Evolutionary conservation across 306 rosid species (phyloP).

Genomic region (Senna tora): DNA sequence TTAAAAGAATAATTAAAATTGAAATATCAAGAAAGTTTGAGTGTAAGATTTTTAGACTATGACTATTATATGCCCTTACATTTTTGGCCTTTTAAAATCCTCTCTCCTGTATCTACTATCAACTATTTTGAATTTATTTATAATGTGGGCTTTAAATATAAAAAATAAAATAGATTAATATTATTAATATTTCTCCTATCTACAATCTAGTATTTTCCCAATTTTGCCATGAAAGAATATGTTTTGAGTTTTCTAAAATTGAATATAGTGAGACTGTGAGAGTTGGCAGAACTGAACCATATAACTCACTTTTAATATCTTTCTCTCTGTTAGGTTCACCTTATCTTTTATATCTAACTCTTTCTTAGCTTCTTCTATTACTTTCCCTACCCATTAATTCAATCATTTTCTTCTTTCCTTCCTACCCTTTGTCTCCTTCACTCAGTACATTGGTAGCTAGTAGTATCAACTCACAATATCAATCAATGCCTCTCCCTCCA

Average conservation of each 20-base stretch:
- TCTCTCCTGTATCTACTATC: too few species aligned
- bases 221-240: conserved; percentile 3
- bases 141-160: too few species aligned
- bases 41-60: too few species aligned
- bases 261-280: conserved; percentile 31
- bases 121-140: too few species aligned
- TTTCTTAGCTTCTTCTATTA: conserved; percentile 16
- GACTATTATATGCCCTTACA: too few species aligned
- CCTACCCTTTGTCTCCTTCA: conserved; percentile 8
- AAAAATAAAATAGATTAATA: too few species aligned
- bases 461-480: conserved; percentile 1
- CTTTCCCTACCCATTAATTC: background rate
- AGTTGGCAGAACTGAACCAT: conserved; percentile 43
- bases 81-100: too few species aligned
- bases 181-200: too few species aligned
- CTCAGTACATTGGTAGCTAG: conserved; percentile 24
- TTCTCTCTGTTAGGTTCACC: conserved; percentile 39
- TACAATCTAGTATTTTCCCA: conserved; percentile 22
- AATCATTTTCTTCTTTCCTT: background rate
- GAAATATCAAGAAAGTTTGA: too few species aligned
- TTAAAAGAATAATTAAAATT: too few species aligned
- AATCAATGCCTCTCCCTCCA: background rate
- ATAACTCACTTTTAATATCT: conserved; percentile 33
- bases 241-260: conserved; percentile 26
- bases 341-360: conserved; percentile 34